Evolutionary conservation across 805 yeast species (phyloP), one percentile per base, ranked within the genome.

Genomic region (Yamadazyma akitaensis): DNA sequence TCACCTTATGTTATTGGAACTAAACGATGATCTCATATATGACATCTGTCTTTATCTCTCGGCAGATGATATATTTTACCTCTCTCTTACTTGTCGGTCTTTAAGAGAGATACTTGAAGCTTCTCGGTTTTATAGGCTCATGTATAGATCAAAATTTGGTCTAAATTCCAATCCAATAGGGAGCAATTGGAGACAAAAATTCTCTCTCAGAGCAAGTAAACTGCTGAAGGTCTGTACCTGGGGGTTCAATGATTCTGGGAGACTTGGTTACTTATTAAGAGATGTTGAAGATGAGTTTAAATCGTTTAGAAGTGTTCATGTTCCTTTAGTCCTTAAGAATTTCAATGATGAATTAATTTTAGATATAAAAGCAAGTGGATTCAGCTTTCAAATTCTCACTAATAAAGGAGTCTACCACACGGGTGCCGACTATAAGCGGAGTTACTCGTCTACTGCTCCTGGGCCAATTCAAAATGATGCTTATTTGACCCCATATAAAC

Each of bases 361-460:
- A 0, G 83, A 79, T 52, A 65, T 84, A 0, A 68, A 77, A 19
- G 81, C 82, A 8, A 85, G 85, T 26, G 92, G 92, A 1, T 84
- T 73, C 56, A 75, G 82, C 3, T 80, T 82, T 50, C 80, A 81
- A 42, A 65, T 85, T 2, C 63, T 85, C 31, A 76, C 85, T 0
- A 69, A 71, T 25, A 61, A 71, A 0, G 90, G 91, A 0, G 57
- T 85, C 5, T 84, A 71, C 59, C 71, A 70, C 28, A 77, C 85
- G 5, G 88, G 85, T 0, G 44, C 53, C 9, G 47, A 51, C 36
- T 65, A 68, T 63, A 56, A 55, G n/a, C 40, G 31, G 25, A 8
- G 16, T 9, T 53, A 26, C 44, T 46, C 10, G 26, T 13, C 39
- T 10, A 47, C 59, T 26, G 48, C 66, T 13, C 73, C 73, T 0